These are phyloP conservation scores for Fusarium napiforme DNA, from an alignment of 2,329 filamentous ascomycete genomes.

Conservation along the genomic window DNA sequence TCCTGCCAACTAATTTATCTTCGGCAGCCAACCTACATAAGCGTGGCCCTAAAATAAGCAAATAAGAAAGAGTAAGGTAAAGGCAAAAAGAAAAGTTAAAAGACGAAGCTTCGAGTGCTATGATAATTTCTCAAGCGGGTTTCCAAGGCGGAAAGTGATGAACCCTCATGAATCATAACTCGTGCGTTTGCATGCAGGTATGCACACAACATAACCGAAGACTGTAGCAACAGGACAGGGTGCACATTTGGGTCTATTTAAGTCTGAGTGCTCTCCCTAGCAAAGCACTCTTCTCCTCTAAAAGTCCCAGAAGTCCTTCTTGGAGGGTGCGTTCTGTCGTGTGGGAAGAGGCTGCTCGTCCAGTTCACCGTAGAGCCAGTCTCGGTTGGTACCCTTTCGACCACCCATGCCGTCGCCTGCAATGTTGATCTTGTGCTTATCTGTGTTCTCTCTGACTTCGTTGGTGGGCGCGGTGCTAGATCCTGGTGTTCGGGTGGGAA, in stretches of 20 bases:
- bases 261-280: not conserved
- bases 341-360: slow-evolving; percentile 53
- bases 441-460: slow-evolving; percentile 25
- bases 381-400: slow-evolving; percentile 61
- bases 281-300: slow-evolving; percentile 42
- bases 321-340: slow-evolving; percentile 50
- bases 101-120: not conserved
- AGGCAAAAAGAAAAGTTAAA: slow-evolving; percentile 4
- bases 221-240: not conserved
- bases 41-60: slow-evolving; percentile 23
- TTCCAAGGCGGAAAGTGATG: slow-evolving; percentile 16
- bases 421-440: slow-evolving; percentile 52
- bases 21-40: slow-evolving; percentile 7
- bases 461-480: slow-evolving; percentile 1
- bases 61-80: slow-evolving; percentile 27
- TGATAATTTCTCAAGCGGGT: slow-evolving; percentile 11
- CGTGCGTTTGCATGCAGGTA: slow-evolving; percentile 8
- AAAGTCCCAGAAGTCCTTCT: slow-evolving; percentile 61
- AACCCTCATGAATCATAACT: slow-evolving; percentile 20
- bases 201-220: slow-evolving; percentile 4
- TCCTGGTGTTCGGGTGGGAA: slow-evolving; percentile 51
- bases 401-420: slow-evolving; percentile 74
- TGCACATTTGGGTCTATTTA: not conserved
- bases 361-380: slow-evolving; percentile 67
- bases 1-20: slow-evolving; percentile 12